Evolutionary conservation across 2,329 filamentous ascomycete species (phyloP), one percentile per base, ranked within the genome.

Genomic region (Cladosporium phlei): DNA sequence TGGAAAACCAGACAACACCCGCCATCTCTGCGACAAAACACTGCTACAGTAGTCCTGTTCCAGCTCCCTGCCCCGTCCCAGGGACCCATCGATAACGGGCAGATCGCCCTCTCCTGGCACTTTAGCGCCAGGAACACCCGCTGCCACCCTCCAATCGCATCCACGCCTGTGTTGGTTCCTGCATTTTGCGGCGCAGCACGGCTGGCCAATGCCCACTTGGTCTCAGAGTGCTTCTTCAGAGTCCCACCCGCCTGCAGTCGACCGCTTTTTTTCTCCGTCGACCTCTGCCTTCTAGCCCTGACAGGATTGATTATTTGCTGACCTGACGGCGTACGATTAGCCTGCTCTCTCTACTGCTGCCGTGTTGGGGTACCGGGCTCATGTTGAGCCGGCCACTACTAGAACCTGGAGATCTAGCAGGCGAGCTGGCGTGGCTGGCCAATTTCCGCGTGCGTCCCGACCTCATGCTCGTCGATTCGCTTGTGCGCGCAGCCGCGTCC

Each of bases 121-220:
- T n/a, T 37, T 45, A 45, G 42, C 42, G 42, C 32, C 42, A 45
- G 42, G 42, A 45, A 45, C 42, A 45, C 42, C 42, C 42, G 42
- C 17, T 32, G 16, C 19, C 30, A 5, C 24, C 42, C 32, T 32
- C 42, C 42, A 45, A 45, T 45, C 17, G 24, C 17, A 29, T 29
- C 42, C 22, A 21, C 32, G 30, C 9, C 20, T 16, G 22, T n/a
- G 12, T 22, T 17, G 35, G 32, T 45, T 45, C 42, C 42, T 45
- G 20, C 11, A 17, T 28, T 33, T 32, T 17, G 39, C 39, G 42
- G 32, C 25, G 7, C 20, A 34, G 17, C 12, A 16, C 24, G 25
- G 22, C 22, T n/a, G n/a, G 24, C 22, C 32, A 37, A 10, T 21
- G 7, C 19, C 32, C 32, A 35, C 42, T 35, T 17, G 24, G 20